phyloP scores from a whole-genome alignment of 2,329 filamentous ascomycete genomes.

The Talaromyces sp. region DNA sequence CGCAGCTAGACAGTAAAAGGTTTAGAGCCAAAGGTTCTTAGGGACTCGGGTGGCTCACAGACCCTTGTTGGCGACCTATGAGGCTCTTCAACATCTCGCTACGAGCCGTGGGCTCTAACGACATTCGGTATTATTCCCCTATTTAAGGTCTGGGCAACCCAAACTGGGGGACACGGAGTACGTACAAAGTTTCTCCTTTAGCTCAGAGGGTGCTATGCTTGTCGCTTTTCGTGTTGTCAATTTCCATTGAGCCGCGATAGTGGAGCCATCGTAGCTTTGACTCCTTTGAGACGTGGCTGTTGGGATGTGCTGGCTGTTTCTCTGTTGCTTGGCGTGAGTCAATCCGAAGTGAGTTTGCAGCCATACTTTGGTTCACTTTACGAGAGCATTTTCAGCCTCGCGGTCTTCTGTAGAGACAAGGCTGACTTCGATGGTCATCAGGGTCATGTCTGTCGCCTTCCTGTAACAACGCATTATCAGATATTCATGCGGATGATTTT shows the following conservation, averaged over 20 bases:
- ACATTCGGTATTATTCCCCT: neutral
- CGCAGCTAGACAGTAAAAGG: constrained; percentile 5
- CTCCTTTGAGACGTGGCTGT: neutral
- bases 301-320: neutral
- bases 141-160: constrained; percentile 4
- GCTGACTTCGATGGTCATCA: neutral
- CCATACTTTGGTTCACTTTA: neutral
- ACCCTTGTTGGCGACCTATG: constrained; percentile 12
- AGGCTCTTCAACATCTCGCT: constrained; percentile 7
- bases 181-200: constrained; percentile 2
- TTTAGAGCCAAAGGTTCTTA: neutral
- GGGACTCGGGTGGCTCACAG: constrained; percentile 4
- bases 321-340: neutral
- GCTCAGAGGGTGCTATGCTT: neutral
- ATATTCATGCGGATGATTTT: neutral
- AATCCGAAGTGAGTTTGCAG: neutral
- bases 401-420: neutral
- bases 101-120: constrained; percentile 1
- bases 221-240: neutral
- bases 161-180: neutral
- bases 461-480: neutral
- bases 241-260: constrained; percentile 13
- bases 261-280: neutral
- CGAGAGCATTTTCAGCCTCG: neutral
- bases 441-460: neutral